Percentiles rank a stretch among this genome's conserved stretches.
phyloP scores from a whole-genome alignment of 2,329 filamentous ascomycete genomes.

The Elsinoe perseae region DNA sequence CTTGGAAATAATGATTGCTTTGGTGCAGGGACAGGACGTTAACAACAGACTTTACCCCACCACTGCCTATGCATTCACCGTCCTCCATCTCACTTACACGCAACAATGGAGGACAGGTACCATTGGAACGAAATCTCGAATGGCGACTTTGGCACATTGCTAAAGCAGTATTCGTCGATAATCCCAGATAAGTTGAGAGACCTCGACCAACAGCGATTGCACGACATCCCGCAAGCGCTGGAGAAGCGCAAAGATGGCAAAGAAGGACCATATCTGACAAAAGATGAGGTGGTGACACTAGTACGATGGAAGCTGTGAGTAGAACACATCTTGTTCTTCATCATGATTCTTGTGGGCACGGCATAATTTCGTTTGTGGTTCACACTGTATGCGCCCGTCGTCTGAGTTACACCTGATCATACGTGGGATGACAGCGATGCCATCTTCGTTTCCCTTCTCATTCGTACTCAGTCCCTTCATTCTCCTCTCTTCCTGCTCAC shows the following conservation, averaged over 20 bases:
- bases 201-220: conserved; percentile 55
- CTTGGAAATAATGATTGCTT: too few species aligned
- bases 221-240: conserved; percentile 45
- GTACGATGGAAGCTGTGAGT: conserved; percentile 66
- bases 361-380: background rate
- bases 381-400: background rate
- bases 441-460: too few species aligned
- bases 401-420: too few species aligned
- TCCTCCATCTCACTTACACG: too few species aligned
- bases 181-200: conserved; percentile 39
- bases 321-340: conserved; percentile 17
- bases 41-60: background rate
- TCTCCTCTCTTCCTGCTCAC: too few species aligned
- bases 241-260: conserved; percentile 28
- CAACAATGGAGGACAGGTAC: background rate
- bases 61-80: too few species aligned
- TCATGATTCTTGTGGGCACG: too few species aligned
- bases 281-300: conserved; percentile 52
- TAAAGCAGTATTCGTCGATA: conserved; percentile 22
- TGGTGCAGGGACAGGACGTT: background rate
- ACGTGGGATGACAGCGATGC: too few species aligned
- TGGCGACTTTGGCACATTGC: conserved; percentile 21
- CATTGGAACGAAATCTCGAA: background rate
- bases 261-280: conserved; percentile 38
- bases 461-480: too few species aligned